Evolutionary conservation across 1,139 yeast genomes (phyloP), one percentile per base, ranked within the genome.

Genomic region (Debaryomyces nepalensis): DNA sequence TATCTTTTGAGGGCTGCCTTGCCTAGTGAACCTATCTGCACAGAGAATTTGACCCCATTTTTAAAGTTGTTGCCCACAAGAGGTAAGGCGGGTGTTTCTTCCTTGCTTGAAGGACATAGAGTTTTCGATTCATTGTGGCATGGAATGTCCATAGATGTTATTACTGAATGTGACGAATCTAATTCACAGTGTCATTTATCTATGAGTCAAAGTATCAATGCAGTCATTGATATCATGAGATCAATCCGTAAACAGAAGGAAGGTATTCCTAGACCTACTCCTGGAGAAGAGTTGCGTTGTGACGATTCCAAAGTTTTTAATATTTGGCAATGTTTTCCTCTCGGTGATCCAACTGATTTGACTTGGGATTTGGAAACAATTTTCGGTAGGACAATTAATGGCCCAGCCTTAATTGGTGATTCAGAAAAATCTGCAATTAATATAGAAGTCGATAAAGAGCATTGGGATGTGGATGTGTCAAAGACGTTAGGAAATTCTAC

Each of bases 41-140:
- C 99, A 0, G 99, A 95, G 61, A 95, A 95, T 62, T 74, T 95
- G 57, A 91, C 99, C 0, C 99, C 99, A 0, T 89, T 93, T 55
- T 65, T 95, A 48, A 91, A 90, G 58, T 71, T 95, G 46, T 72
- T 95, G 24, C 99, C 99, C 3, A 87, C 98, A 7, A 84, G 90
- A 59, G 98, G 97, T 1, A 86, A 86, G 58, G 84, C 96, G 0
- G 99, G 99, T 2, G 70, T 93, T 31, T 79, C 97, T 0, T 79
- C 96, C 0, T 69, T 93, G 40, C 70, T 95, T 33, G 96, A 91
- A 54, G 98, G 99, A n/a, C 98, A 91, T 61, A 84, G 84, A 56
- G 79, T 95, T n/a, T 95, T 89, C 63, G 97, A 90, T 57, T 84
- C 97, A 0, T 82, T 85, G 50, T 93, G 98, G 98, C 96, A 91